phyloP scores from a whole-genome alignment of 768 basidiomycete species.

The Dioszegia hungarica region DNA sequence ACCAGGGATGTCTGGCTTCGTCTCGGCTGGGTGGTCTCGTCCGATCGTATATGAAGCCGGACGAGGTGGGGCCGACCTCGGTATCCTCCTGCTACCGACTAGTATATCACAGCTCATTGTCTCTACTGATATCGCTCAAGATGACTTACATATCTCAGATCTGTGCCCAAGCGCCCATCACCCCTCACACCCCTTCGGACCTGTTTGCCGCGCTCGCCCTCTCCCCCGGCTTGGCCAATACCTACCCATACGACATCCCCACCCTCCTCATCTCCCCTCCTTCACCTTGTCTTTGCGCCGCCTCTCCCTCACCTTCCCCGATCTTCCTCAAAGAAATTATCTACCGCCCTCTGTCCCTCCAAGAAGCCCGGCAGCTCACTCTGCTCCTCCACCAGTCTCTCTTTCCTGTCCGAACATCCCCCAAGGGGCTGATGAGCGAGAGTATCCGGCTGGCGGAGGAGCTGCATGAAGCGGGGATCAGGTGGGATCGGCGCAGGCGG shows the following conservation, averaged over 20 bases:
- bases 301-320: not conserved
- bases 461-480: constrained; percentile 26
- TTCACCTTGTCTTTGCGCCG: not conserved
- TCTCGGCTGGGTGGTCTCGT: too few relatives aligned
- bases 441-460: constrained; percentile 24
- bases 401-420: constrained; percentile 9
- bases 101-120: too few relatives aligned
- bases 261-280: not conserved
- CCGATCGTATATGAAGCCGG: too few relatives aligned
- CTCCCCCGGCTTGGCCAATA: not conserved
- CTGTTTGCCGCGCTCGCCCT: constrained; percentile 12
- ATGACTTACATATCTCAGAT: too few relatives aligned
- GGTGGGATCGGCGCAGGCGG: constrained; percentile 29
- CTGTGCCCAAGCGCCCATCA: not conserved
- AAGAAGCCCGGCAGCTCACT: constrained; percentile 27
- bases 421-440: constrained; percentile 25
- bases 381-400: constrained; percentile 22
- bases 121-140: too few relatives aligned
- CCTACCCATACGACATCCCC: not conserved
- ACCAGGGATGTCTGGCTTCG: too few relatives aligned
- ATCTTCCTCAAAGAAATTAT: not conserved
- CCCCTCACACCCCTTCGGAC: constrained; percentile 10
- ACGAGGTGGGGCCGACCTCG: too few relatives aligned
- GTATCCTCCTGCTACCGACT: too few relatives aligned
- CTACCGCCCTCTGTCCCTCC: constrained; percentile 14